A percentile compares a stretch with the other conserved stretches of the same genome.
Conservation (phyloP, 2,329 filamentous ascomycete genomes). For the Cercospora sojina region DNA sequence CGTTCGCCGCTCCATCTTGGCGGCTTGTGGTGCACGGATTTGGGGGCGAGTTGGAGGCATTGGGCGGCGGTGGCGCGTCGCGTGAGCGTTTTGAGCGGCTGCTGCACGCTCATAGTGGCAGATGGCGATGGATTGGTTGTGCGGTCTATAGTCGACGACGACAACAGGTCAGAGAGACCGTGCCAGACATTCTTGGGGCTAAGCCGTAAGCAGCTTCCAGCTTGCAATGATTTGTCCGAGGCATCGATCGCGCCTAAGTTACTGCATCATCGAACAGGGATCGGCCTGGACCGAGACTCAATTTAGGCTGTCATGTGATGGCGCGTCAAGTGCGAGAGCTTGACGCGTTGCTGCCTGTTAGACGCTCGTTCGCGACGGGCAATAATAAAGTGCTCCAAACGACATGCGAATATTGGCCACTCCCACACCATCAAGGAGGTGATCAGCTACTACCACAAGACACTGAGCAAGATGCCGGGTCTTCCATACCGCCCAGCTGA, state of each 20-base stretch:
- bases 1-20: conserved; percentile 32
- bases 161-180: not conserved
- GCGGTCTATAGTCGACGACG: not conserved
- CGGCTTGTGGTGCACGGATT: conserved; percentile 21
- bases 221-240: conserved; percentile 4
- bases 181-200: not conserved
- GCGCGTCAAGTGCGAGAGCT: not conserved
- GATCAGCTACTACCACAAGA: not conserved
- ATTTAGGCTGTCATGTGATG: not conserved
- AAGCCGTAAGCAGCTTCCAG: conserved; percentile 6
- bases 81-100: conserved; percentile 32
- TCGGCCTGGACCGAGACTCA: not conserved
- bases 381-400: not conserved
- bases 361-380: not conserved
- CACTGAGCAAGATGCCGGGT: conserved; percentile 3
- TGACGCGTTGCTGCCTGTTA: not conserved
- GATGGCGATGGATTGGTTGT: not conserved
- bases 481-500: conserved; percentile 23
- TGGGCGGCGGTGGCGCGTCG: conserved; percentile 32
- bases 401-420: not conserved
- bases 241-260: conserved; percentile 4
- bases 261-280: not conserved
- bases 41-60: conserved; percentile 28
- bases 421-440: not conserved
- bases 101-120: conserved; percentile 31